Evolutionary conservation across 1,284 basidiomycete genomes (phyloP), one percentile per base, ranked within the genome.

Genomic region (Clitocybe nebularis): DNA sequence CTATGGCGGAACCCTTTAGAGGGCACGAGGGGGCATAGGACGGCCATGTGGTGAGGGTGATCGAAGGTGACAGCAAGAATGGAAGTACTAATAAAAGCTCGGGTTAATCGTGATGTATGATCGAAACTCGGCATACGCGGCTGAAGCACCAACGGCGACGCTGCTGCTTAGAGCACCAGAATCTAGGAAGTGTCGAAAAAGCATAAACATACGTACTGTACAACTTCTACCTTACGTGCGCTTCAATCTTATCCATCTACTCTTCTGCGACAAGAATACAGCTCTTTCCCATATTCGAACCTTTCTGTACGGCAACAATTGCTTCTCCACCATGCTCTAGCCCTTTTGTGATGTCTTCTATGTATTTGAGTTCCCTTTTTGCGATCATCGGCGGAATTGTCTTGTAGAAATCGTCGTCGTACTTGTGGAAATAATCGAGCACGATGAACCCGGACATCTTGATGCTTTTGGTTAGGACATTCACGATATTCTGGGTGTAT

Each of bases 401-500:
- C 6, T 57, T 57, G 54, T 77, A 76, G 54, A 72, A 74, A 20
- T 61, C 56, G 1, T 58, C 48, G 1, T 36, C 36, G 44, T 64
- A 62, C 45, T 67, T 58, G n/a, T 39, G 42, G 7, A 47, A 23
- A 14, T 64, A 47, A 38, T 68, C 62, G 39, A 61, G 55, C 8
- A 75, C 67, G 51, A 77, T 67, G 61, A 84, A 79, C 9, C 81
- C 82, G 48, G 69, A 57, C 34, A 82, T 59, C 10, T 58, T 69
- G 37, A 78, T 67, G 34, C 72, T 64, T 57, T 75, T 73, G 3
- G 60, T 59, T 51, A 83, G 65, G 49, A 83, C 62, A 37, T 65
- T 30, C 22, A 51, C 26, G 7, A 59, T 24, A 38, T 58, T 61
- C 58, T 60, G 17, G 23, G 21, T 2, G 63, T 61, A 33, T 50